Percentiles rank a stretch among this genome's conserved stretches.
Conservation (phyloP, 257 asterid genomes). For the Solanum acaule region DNA sequence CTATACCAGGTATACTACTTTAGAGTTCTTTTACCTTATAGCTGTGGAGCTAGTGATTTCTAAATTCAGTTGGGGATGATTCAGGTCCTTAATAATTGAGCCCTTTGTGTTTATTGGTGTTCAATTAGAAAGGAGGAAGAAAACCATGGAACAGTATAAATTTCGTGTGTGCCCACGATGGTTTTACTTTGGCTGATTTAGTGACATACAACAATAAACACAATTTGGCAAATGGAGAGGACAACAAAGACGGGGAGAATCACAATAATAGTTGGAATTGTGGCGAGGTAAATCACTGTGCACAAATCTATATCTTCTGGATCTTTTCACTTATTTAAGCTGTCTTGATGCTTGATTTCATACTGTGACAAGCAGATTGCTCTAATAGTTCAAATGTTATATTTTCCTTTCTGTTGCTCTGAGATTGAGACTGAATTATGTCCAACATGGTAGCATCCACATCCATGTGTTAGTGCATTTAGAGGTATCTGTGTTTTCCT, state of each 20-base stretch:
- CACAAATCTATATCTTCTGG: not conserved
- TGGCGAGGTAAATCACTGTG: constrained; percentile 52
- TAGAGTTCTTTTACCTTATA: not conserved
- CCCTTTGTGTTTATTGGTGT: not conserved
- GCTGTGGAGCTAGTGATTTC: not conserved
- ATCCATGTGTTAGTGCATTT: not conserved
- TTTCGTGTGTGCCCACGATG: constrained; percentile 92
- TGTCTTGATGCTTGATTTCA: not conserved
- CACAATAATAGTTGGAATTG: constrained; percentile 98
- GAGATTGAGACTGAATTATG: not conserved
- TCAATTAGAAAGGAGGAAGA: constrained; percentile 91
- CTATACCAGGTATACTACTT: constrained; percentile 65
- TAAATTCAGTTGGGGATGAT: not conserved
- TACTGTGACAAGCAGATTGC: not conserved
- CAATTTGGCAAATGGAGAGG: constrained; percentile 90
- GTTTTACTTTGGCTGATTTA: constrained; percentile 93
- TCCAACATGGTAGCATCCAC: not conserved
- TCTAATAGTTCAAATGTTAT: not conserved
- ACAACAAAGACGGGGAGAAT: constrained; percentile 91
- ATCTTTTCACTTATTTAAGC: not conserved
- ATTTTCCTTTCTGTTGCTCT: not conserved
- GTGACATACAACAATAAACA: constrained; percentile 88
- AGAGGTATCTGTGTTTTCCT: not conserved
- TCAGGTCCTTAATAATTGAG: not conserved
- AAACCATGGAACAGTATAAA: constrained; percentile 95